Base-by-base conservation (phyloP, 2,329 filamentous ascomycete species). In the Pestalotiopsis fici region DNA sequence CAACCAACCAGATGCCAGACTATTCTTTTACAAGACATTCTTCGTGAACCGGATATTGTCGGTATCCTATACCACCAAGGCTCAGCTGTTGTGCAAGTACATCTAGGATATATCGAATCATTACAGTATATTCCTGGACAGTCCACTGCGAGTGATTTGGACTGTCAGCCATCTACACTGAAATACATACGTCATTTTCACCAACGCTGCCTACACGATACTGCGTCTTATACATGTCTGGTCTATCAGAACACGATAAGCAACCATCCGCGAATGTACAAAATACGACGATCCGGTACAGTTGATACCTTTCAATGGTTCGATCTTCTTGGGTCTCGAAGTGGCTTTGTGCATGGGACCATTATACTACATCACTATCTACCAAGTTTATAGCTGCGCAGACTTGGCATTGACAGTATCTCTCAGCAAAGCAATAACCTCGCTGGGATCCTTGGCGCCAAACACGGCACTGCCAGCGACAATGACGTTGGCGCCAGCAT, bases 401-500 rank as follows among this genome's bases (percentile, higher is more conserved):
- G 68, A 74, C 71, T 79, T 81, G 74, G 87, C 87, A 65, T 98
- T 89, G 3, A 99, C 95, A 2, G 93, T 88, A 68, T 92, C 88
- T 71, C 94, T 88, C 76, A 99, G 82, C 79, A 92, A 85, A n/a
- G 86, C 82, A 77, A 99, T 98, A 27, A 98, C 94, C 72, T 96
- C 92, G 5, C 88, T 88, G 0, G 96, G 96, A 76, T 97, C 93
- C 76, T 94, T 87, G 21, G 96, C 95, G 43, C 95, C 94, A 80
- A 98, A 99, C 7, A 99, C 94, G 54, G 96, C 96, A 75, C 93
- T 97, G 35, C 96, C 96, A 12, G 96, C 95, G 64, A 99, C 96
- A 76, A 99, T 99, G 67, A 99, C 96, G 75, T 99, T 99, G 66
- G 96, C 96, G 39, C 96, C 96, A 0, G 96, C 96, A 69, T 97